Base-by-base conservation (phyloP, 1,139 yeast species). In the Sporopachydermia cereana region DNA sequence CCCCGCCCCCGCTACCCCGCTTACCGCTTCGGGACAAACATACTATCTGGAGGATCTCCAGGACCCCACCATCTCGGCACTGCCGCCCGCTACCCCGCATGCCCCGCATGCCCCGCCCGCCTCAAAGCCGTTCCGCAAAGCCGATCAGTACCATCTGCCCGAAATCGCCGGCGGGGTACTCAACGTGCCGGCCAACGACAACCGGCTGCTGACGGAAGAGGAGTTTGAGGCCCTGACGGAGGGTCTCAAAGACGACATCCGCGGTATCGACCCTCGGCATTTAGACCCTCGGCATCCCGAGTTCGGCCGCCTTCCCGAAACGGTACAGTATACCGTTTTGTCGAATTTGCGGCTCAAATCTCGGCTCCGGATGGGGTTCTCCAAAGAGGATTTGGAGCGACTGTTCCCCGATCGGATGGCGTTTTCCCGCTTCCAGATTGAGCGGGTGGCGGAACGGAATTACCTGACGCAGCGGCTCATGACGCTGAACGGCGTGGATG, bases 341-440 rank as follows among this genome's bases (percentile, higher is more conserved):
- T 85, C 91, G 9, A 86, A 86, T 47, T 73, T 94, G 18, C 63
- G 99, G 46, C 66, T 88, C 30, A 73, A 86, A 50, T 89, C 97
- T 0, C 67, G 99, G 47, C 72, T 93, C 59, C 78, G 99, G 66
- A 82, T 93, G 95, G 99, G 99, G 0, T 86, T 83, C 57, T 72
- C 89, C 0, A 85, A 86, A 49, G 91, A 84, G 16, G 96, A 93
- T 56, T 66, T 93, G 24, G 84, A 85, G 52, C 67, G 74, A 2
- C 66, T 86, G 48, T 93, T 91, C 55, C 93, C 96, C 0, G 72
- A 84, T 55, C 76, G 88, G 47, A 73, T 85, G 77, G 96, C 88
- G 49, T 93, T 93, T 57, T 88, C 96, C 17, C 79, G 75, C 55
- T 93, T 93, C 60, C 99, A 93, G 60, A 84, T 93, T 50, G 79